phyloP scores from a whole-genome alignment of 352 stramenopile genomes.

The Phytophthora cactorum region DNA sequence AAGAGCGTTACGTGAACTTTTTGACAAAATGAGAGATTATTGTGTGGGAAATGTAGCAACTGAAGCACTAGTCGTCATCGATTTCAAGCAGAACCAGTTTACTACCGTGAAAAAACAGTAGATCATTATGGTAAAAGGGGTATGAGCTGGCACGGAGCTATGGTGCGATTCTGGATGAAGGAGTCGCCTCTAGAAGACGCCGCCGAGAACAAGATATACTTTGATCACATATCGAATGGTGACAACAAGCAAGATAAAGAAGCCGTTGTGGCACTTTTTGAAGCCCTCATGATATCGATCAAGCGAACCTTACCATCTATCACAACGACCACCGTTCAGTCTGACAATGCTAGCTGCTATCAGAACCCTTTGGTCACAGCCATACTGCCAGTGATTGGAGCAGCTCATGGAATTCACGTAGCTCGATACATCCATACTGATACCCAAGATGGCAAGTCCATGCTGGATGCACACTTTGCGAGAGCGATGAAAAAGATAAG shows the following conservation, averaged over 20 bases:
- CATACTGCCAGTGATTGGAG: background rate
- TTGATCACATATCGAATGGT: conserved; percentile 11
- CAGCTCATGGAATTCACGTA: background rate
- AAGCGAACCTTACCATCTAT: background rate
- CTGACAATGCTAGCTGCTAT: background rate
- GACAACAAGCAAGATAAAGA: conserved; percentile 21
- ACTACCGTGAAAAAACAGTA: conserved; percentile 15
- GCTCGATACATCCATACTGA: background rate
- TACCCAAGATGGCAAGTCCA: background rate
- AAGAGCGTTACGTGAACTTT: background rate
- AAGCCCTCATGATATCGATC: background rate
- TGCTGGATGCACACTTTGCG: background rate
- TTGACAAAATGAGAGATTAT: conserved; percentile 2
- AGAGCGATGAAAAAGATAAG: background rate
- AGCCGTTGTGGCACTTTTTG: background rate
- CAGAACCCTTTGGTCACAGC: background rate
- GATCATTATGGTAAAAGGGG: conserved; percentile 16
- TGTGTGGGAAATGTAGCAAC: background rate
- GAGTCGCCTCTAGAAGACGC: background rate
- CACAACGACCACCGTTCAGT: background rate
- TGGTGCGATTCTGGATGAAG: conserved; percentile 14
- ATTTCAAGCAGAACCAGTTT: conserved; percentile 23
- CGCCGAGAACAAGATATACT: conserved; percentile 12
- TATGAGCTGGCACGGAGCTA: conserved; percentile 18
- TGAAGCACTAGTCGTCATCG: conserved; percentile 22